Base-by-base conservation (phyloP, 257 asterid genomes). In the Ocimum tenuiflorum region DNA sequence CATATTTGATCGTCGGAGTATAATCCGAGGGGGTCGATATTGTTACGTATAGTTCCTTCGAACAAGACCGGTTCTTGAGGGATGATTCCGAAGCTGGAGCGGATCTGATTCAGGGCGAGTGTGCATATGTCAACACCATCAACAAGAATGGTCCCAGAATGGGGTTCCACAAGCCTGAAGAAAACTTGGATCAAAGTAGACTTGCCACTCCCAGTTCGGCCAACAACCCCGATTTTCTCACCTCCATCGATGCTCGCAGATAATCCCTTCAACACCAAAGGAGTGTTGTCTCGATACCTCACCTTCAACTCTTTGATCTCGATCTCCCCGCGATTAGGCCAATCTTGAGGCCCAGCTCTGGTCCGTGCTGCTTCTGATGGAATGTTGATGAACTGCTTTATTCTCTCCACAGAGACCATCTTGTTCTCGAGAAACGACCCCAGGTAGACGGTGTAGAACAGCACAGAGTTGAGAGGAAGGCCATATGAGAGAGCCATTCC, bases 51-150 rank as follows among this genome's bases (percentile, higher is more conserved):
- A 0, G 94, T 85, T 42, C 96, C 96, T 54, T 85, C 80, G 27
- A 89, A 89, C 64, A 89, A 81, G 65, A 84, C 83, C 12, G 95
- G 95, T 20, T 87, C 97, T 48, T 89, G 97, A 46, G 97, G 97
- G 18, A 89, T 87, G 82, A 89, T 89, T 2, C 95, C 92, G 6
- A 89, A 89, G 1, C 87, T 86, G 7, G 91, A 81, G 77, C 96
- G 70, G 4, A 89, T 82, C 67, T 86, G 88, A 60, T 86, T 88
- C 48, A 86, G 87, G 31, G 95, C 96, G 9, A 89, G 71, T 50
- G 66, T 69, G 68, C 79, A 73, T 33, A 86, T 85, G 64, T 89
- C 80, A 0, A 89, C 62, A 23, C 78, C 92, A 61, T 89, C 96
- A n/a, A 89, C 72, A 5, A 78, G 35, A 39, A 89, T 89, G 12